Evolutionary conservation across 805 yeast species (phyloP), one percentile per base, ranked within the genome.

Genomic region (Wickerhamomyces pijperi): DNA sequence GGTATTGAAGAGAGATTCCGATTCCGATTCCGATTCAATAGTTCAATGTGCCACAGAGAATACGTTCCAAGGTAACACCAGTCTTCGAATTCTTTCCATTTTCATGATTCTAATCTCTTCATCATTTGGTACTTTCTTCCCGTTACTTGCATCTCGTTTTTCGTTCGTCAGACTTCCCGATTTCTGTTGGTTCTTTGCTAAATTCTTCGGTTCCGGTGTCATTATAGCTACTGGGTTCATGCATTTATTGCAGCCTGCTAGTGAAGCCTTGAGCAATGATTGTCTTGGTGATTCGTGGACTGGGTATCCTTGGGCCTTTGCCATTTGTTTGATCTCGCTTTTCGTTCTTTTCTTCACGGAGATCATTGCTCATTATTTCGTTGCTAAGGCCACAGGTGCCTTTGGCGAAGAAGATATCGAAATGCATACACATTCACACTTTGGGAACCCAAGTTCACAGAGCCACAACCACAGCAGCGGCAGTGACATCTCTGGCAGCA

Each of bases 131-230:
- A 55, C 79, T 2, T 72, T 72, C 43, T 72, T 79, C 59, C 87
- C 87, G 1, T 56, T 80, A 2, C 53, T 79, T 23, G 68, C 83
- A 0, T 76, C 82, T 5, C 64, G 64, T 44, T 72, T 70, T 49
- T 74, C 83, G 1, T 69, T 69, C 47, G 64, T 80, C 34, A 62
- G 75, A 45, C 49, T 79, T 42, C 86, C 86, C 1, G 50, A 67
- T 12, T 68, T 75, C 73, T 69, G 76, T 46, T 80, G 79, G 58
- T 78, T 79, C 53, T 55, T 76, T 36, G 77, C 83, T 37, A 82
- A 80, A 51, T 82, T 70, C 59, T 83, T 83, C 54, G 94, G 94
- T 44, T 78, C 88, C 3, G 94, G 94, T 40, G 90, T 83, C 36
- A 83, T 83, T 51, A 69, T 82, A 11, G 83, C 90, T 13, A 83